Evolutionary conservation across 2,329 filamentous ascomycete genomes (phyloP), one percentile per base, ranked within the genome.

Genomic region (Penicillium sp.): DNA sequence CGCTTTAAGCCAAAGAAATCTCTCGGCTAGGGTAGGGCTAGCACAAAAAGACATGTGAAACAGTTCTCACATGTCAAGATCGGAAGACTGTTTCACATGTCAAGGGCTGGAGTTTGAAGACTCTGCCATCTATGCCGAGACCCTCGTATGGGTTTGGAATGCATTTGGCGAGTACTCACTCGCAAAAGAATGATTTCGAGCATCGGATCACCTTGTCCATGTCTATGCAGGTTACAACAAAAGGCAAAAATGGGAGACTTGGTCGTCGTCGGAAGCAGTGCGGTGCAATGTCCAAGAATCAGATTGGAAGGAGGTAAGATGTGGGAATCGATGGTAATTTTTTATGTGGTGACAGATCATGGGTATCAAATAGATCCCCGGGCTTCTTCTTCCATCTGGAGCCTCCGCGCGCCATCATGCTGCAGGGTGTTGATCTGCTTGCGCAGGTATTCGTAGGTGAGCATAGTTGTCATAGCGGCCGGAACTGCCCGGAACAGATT

Each of bases 401-500:
- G 57, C 55, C 71, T 68, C 27, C 65, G 51, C 42, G 62, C 56
- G 11, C 80, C 82, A 66, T 84, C 81, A 54, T 78, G 75, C 65
- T 85, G 83, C 51, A 84, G 61, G 51, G 74, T 76, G 47, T 78
- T 76, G 51, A 85, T 77, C 14, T 76, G 70, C 56, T 81, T 81
- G 61, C 81, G 80, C 55, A 88, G 71, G 61, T 88, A 94, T 76
- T 99, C 94, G 69, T 96, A 99, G 11, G 93, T 97, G 69, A 97
- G 81, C 88, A 99, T 95, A 3, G 94, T 99, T 26, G 96, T 96
- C 67, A 96, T 96, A 18, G 94, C 93, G 19, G 94, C 91, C 30
- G 94, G 94, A 11, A 99, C 88, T 7, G 94, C 94, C 53, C 94
- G 84, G 80, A 97, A 91, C 85, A 99, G 90, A 75, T 99, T 99